These are phyloP conservation scores for Talaromyces proteolyticus DNA, from an alignment of 495 filamentous ascomycete species.

Conservation along the genomic window DNA sequence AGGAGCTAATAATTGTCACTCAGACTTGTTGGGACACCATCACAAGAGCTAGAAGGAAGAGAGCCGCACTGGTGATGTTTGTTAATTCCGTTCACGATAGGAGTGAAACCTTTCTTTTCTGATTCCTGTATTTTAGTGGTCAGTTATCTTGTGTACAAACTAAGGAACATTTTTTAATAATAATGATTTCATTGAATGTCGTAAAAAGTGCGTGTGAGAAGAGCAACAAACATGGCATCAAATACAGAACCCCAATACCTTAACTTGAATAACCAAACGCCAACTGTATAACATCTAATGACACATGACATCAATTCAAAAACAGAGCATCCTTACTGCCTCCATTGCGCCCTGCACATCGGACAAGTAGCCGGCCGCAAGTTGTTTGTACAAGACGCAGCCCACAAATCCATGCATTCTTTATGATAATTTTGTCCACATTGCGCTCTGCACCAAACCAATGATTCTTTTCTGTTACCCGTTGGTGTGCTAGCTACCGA, in stretches of 20 bases:
- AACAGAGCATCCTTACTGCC: background rate
- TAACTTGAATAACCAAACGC: background rate
- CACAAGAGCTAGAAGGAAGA: background rate
- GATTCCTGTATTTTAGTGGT: too few species aligned
- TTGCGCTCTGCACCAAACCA: slow-evolving; percentile 61
- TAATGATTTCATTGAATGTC: too few species aligned
- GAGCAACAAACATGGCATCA: background rate
- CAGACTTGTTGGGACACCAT: background rate
- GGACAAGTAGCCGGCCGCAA: slow-evolving; percentile 10
- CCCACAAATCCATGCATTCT: slow-evolving; percentile 63
- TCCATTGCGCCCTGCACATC: slow-evolving; percentile 8
- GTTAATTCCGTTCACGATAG: too few species aligned
- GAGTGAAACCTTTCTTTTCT: too few species aligned
- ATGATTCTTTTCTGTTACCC: slow-evolving; percentile 38
- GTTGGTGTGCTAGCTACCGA: slow-evolving; percentile 17
- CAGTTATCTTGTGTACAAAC: too few species aligned
- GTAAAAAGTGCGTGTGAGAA: too few species aligned
- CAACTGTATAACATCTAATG: background rate
- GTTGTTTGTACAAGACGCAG: slow-evolving; percentile 9
- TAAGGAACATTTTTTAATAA: too few species aligned
- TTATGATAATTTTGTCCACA: slow-evolving; percentile 71
- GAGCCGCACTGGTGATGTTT: background rate
- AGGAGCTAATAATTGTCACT: background rate
- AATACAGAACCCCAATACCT: background rate
- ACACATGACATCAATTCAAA: background rate